These are phyloP conservation scores for Mariannaea sp. DNA, from an alignment of 2,329 filamentous ascomycete species.

Conservation along the genomic window DNA sequence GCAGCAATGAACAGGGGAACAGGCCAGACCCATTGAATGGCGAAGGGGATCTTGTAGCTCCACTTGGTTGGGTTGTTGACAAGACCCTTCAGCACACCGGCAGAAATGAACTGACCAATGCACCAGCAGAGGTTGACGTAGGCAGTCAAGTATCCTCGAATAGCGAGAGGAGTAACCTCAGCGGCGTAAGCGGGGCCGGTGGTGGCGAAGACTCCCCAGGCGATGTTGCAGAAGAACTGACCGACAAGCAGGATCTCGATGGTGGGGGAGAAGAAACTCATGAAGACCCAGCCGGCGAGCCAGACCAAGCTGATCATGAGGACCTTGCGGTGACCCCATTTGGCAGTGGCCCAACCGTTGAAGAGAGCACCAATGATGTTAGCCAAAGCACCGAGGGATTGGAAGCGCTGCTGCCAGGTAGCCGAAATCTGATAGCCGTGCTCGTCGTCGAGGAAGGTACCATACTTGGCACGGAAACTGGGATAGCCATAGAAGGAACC, in stretches of 20 bases:
- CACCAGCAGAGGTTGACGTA: slow-evolving; percentile 52
- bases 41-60: slow-evolving; percentile 49
- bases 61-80: slow-evolving; percentile 41
- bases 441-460: slow-evolving; percentile 41
- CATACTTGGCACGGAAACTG: slow-evolving; percentile 48
- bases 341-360: slow-evolving; percentile 49
- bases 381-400: slow-evolving; percentile 41
- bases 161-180: slow-evolving; percentile 49
- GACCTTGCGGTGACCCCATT: slow-evolving; percentile 51
- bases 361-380: slow-evolving; percentile 48
- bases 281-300: slow-evolving; percentile 52
- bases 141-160: slow-evolving; percentile 50
- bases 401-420: slow-evolving; percentile 57
- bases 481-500: slow-evolving; percentile 53
- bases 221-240: slow-evolving; percentile 52
- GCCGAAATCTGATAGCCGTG: slow-evolving; percentile 53
- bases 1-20: slow-evolving; percentile 41
- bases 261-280: slow-evolving; percentile 54
- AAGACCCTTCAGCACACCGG: slow-evolving; percentile 47
- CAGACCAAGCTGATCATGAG: slow-evolving; percentile 49
- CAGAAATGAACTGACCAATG: slow-evolving; percentile 50
- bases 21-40: slow-evolving; percentile 48
- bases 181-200: slow-evolving; percentile 50
- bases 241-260: slow-evolving; percentile 50
- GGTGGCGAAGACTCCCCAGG: slow-evolving; percentile 54